Base-by-base conservation (phyloP, 2,329 filamentous ascomycete genomes). In the Dactylonectria macrodidyma region DNA sequence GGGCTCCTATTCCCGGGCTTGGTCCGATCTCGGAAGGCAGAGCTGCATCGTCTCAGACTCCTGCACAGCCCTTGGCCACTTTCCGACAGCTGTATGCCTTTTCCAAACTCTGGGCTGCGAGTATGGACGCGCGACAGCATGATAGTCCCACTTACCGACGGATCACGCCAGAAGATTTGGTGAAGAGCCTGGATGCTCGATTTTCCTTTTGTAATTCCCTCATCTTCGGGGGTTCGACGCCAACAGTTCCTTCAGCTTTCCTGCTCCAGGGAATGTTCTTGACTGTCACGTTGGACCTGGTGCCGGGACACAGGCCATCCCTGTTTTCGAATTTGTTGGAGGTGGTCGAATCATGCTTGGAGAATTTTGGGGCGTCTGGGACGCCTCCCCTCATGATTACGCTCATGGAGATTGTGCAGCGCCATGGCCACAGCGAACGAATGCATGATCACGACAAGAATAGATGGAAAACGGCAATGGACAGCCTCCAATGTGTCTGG, bases 71-170 rank as follows among this genome's bases (percentile, higher is more conserved):
- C 4, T 63, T 83, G n/a, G 80, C 78, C 46, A 82, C 80, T 1
- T 83, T 85, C 64, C 84, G 82, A 62, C 83, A 84, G 66, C 73
- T 85, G 2, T 82, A 80, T 66, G 72, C 77, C 4, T 81, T 85
- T 44, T 78, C 81, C 59, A 78, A 77, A 64, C 76, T 81, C 9
- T 77, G 83, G 59, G 73, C 76, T 9, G 52, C 67, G 16, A 75
- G 70, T 59, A 71, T 76, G 71, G 68, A 72, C 60, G 61, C 70
- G 34, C 64, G 61, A 38, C 14, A 71, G 44, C 68, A 71, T 57
- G 61, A 68, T 57, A 63, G 58, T 64, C 67, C 41, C 56, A 60
- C 59, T 51, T 51, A 62, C 44, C 67, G 36, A 36, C 57, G 59
- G 38, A 67, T 70, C 12, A 69, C 63, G 8, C 71, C 78, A 11